These are phyloP conservation scores for Fonsecaea nubica DNA, from an alignment of 2,329 filamentous ascomycete genomes.

Conservation along the genomic window DNA sequence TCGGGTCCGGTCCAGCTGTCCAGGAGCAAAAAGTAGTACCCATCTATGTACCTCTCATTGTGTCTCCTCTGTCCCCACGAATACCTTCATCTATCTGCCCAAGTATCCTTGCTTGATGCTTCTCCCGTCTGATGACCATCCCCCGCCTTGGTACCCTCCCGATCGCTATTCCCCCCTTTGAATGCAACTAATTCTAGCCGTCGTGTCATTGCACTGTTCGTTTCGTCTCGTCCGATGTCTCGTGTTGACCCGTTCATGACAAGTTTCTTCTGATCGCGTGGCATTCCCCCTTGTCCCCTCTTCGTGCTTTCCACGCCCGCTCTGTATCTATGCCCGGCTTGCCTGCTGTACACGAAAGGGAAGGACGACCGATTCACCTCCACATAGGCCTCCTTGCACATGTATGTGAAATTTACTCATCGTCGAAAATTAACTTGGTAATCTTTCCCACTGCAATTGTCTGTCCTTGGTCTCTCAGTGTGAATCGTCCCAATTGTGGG, in stretches of 20 bases:
- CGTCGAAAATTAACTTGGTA: conserved; percentile 76
- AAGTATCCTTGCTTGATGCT: too few relatives aligned
- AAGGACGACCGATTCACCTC: background rate
- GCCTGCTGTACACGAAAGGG: background rate
- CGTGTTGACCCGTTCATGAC: too few relatives aligned
- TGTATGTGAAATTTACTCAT: conserved; percentile 31
- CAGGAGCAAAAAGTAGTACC: too few relatives aligned
- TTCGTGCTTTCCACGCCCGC: background rate
- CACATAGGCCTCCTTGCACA: background rate
- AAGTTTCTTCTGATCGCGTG: background rate
- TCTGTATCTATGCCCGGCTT: background rate
- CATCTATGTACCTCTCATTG: too few relatives aligned
- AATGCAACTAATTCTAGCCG: background rate
- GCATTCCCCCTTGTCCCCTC: background rate
- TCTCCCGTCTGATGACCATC: too few relatives aligned
- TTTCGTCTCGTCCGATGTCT: background rate
- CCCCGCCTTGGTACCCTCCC: too few relatives aligned
- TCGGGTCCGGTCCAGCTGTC: too few relatives aligned
- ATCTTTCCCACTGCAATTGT: conserved; percentile 99
- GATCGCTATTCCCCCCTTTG: too few relatives aligned
- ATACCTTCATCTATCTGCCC: too few relatives aligned
- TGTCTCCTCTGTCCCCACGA: too few relatives aligned
- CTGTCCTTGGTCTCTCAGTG: conserved; percentile 92
- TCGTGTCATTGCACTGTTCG: conserved; percentile 1
- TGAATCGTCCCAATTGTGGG: conserved; percentile 90